Percentiles rank a stretch among this genome's conserved stretches.
These are phyloP conservation scores for Plectranthus barbatus DNA, from an alignment of 257 asterid species.

Conservation along the genomic window DNA sequence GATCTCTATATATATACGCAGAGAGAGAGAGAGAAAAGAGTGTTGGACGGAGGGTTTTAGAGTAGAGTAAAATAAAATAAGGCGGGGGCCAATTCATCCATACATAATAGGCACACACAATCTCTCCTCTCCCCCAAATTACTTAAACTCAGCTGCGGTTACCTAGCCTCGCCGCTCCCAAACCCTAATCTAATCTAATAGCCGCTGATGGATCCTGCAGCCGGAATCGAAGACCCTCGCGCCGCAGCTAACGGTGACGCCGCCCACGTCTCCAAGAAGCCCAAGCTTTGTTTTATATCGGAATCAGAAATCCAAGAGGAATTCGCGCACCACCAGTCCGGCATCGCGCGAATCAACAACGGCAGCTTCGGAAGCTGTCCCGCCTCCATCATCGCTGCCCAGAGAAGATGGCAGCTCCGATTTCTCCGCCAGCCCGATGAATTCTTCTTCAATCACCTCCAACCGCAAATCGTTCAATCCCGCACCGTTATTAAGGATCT, in stretches of 20 bases:
- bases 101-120: too few species aligned
- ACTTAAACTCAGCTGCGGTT: conserved; percentile 8
- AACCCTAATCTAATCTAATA: conserved; percentile 34
- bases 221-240: conserved; percentile 35
- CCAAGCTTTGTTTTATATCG: conserved; percentile 49
- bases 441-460: conserved; percentile 75
- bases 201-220: conserved; percentile 15
- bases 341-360: conserved; percentile 75
- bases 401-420: conserved; percentile 74
- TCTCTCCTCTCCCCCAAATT: too few species aligned
- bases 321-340: conserved; percentile 66
- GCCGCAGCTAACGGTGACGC: conserved; percentile 41
- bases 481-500: conserved; percentile 65
- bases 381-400: conserved; percentile 78
- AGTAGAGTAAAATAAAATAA: too few species aligned
- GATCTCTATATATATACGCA: too few species aligned
- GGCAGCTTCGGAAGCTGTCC: conserved; percentile 98
- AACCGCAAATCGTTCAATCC: conserved; percentile 59
- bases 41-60: not conserved
- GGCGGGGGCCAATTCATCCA: too few species aligned
- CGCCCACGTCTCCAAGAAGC: conserved; percentile 47
- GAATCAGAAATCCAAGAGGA: conserved; percentile 58
- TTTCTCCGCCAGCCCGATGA: conserved; percentile 91
- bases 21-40: too few species aligned
- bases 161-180: conserved; percentile 5